Evolutionary conservation across 2,329 filamentous ascomycete species (phyloP).

Genomic region (Ophiostoma sp.): DNA sequence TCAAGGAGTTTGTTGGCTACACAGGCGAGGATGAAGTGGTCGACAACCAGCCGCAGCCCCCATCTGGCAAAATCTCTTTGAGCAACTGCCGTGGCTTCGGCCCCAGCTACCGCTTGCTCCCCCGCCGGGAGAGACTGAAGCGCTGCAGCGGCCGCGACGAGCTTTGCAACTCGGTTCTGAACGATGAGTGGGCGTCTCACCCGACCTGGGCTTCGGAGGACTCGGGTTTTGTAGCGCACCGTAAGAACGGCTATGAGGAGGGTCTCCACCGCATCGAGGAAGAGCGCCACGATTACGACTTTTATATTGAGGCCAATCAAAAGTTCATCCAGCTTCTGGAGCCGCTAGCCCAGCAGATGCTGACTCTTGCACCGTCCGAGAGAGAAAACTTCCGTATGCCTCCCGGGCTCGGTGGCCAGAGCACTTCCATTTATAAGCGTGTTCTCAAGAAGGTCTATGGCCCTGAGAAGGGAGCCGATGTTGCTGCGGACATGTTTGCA

Average conservation of each 20-base stretch:
- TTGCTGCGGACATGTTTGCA: constrained; percentile 80
- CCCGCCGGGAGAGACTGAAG: constrained; percentile 81
- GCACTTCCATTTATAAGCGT: constrained; percentile 92
- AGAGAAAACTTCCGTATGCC: constrained; percentile 72
- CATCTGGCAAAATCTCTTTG: constrained; percentile 77
- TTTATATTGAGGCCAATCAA: constrained; percentile 91
- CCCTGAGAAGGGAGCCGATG: constrained; percentile 71
- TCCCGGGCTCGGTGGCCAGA: constrained; percentile 80
- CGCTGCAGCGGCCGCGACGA: constrained; percentile 91
- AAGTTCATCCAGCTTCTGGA: constrained; percentile 95
- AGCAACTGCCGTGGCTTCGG: constrained; percentile 95
- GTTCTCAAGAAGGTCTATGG: constrained; percentile 98
- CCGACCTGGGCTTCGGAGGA: constrained; percentile 99
- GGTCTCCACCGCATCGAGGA: constrained; percentile 94
- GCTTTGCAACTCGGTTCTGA: constrained; percentile 86
- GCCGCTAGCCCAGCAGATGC: constrained; percentile 85
- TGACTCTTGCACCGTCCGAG: constrained; percentile 70
- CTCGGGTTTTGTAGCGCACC: constrained; percentile 92
- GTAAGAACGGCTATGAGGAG: constrained; percentile 94
- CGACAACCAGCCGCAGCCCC: constrained; percentile 69
- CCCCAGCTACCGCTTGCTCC: constrained; percentile 88
- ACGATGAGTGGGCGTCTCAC: constrained; percentile 97
- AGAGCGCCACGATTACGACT: constrained; percentile 97
- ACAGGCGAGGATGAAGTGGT: constrained; percentile 72
- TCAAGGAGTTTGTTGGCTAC: constrained; percentile 76